Base-by-base conservation (phyloP, 2,329 filamentous ascomycete genomes). In the Colletotrichum tanaceti region DNA sequence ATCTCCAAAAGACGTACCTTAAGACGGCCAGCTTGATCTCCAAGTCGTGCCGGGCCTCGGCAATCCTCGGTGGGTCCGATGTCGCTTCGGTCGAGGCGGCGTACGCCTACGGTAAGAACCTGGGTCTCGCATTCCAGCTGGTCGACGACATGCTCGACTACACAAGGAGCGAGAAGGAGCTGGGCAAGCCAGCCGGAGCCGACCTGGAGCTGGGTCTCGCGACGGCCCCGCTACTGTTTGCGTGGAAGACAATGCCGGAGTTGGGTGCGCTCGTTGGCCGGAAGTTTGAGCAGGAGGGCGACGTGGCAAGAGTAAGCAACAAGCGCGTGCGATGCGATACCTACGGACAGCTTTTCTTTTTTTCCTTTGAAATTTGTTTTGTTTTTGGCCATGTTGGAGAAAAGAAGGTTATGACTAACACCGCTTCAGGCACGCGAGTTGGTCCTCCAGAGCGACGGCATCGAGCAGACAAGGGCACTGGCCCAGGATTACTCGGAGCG, bases 71-170 rank as follows among this genome's bases (percentile, higher is more conserved):
- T 38, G 90, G 93, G 16, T 88, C 90, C 41, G 87, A 94, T 41
- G 85, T 86, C 0, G 87, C 91, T 70, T 93, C 96, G 1, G 93
- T 98, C 2, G 94, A 99, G 73, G 92, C 94, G 11, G 93, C 95
- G 2, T 99, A 99, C 77, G 81, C 87, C 18, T 99, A 98, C 76
- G 96, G 96, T 60, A 93, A 93, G 80, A 98, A 99, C 75, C 79
- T 99, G 54, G 96, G 96, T 1, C 82, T 99, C 63, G 96, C 96
- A 1, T 99, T 99, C 82, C 96, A 99, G 84, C 86, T 99, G 11
- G 95, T 99, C 18, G 96, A 99, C 77, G 96, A 99, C 78, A 93
- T 99, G 91, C 85, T 99, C 74, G 96, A 99, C 79, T 99, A 98
- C 79, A 98, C 96, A 0, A 88, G 93, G 70, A 93, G 88, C 63